Base-by-base conservation (phyloP, 2,329 filamentous ascomycete genomes). In the Aspergillus fijiensis region DNA sequence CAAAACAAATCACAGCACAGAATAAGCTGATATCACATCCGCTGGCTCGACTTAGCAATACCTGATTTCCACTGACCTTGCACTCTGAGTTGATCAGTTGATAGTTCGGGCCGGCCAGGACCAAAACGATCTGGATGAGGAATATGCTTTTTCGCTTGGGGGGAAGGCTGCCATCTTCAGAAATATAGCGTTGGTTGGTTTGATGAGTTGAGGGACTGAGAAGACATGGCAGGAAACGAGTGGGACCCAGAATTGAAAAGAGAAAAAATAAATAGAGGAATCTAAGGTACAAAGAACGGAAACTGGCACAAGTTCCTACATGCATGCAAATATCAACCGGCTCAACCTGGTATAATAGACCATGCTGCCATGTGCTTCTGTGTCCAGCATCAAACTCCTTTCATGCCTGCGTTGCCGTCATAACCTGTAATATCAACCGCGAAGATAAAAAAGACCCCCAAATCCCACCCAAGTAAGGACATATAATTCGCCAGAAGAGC, bases 321-420 rank as follows among this genome's bases (percentile, higher is more conserved):
- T 64, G 64, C 59, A 56, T 59, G 54, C 51, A 50, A 57, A 59
- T 61, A 63, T 52, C 56, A 63, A 12, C 39, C 49, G 59, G 60
- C 39, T 60, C 61, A 51, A 60, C 42, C 57, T 55, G 35, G 55
- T 50, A 47, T 62, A 57, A 45, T 56, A 60, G 61, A 55, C 58
- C 62, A 65, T 68, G 63, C 65, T 65, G 60, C 56, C 62, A 61
- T 60, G 64, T 60, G 59, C 60, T 62, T 16, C 60, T 58, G 58
- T 50, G 55, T 63, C 65, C 63, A 57, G 58, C 60, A 54, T 62
- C 57, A 60, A 64, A 66, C 64, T 67, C 65, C 66, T 63, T 45
- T 63, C 62, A 65, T 64, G 59, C 63, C 61, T 55, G 55, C 61
- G 54, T 60, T 45, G 39, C 57, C 64, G 60, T 63, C 58, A 61